Percentiles rank a stretch among this genome's conserved stretches.
Evolutionary conservation across 2,329 filamentous ascomycete genomes (phyloP).

Genomic region (Alternaria ventricosa): DNA sequence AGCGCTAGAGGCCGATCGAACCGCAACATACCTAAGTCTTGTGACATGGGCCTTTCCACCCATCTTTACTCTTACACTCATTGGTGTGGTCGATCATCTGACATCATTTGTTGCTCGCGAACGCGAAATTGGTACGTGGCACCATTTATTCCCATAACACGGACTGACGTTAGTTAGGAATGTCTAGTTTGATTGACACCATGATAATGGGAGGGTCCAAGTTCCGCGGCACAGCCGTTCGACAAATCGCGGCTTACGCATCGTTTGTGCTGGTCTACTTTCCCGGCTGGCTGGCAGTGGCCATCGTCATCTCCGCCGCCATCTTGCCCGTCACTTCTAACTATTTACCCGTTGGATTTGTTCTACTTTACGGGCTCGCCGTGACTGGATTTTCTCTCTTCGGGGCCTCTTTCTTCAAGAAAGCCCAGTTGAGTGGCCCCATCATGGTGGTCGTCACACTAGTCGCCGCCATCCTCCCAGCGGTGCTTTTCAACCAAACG

Average conservation of each 20-base stretch:
- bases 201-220: conserved; percentile 58
- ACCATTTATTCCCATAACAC: background rate
- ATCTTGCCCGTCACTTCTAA: conserved; percentile 58
- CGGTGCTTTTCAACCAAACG: conserved; percentile 65
- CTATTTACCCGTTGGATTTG: conserved; percentile 62
- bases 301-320: conserved; percentile 67
- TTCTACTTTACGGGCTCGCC: conserved; percentile 75
- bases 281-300: conserved; percentile 82
- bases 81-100: background rate
- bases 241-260: conserved; percentile 76
- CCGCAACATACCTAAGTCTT: background rate
- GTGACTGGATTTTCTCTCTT: conserved; percentile 82
- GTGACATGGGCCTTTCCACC: background rate
- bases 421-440: conserved; percentile 86
- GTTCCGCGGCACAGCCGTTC: conserved; percentile 66
- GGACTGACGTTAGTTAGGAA: background rate
- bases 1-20: background rate
- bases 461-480: conserved; percentile 80
- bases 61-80: background rate
- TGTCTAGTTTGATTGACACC: conserved; percentile 71
- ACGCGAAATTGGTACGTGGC: background rate
- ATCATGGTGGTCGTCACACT: conserved; percentile 75
- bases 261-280: conserved; percentile 78
- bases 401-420: conserved; percentile 83
- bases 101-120: background rate